A percentile compares a stretch with the other conserved stretches of the same genome.
Evolutionary conservation across 2,329 filamentous ascomycete species (phyloP).

Genomic region (Orbilia blumenaviensis): DNA sequence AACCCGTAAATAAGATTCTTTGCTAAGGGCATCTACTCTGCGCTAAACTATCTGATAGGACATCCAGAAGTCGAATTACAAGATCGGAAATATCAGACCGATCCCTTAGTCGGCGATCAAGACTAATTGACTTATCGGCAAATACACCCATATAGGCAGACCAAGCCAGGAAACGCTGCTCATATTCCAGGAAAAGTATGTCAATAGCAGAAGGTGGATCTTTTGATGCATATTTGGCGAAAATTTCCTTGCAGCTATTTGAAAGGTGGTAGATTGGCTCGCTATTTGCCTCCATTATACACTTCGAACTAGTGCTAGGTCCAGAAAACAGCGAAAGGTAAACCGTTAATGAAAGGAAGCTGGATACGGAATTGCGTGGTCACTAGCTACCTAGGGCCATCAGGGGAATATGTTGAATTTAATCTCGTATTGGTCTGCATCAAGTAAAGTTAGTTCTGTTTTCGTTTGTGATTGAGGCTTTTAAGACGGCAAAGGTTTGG

Average conservation of each 20-base stretch:
- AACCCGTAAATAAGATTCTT: no score
- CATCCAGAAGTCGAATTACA: neutral
- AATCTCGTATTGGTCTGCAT: no score
- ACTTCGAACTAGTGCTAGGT: no score
- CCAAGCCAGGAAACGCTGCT: neutral
- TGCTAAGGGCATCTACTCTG: neutral
- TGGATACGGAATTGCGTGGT: no score
- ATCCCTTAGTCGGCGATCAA: neutral
- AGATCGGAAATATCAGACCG: neutral
- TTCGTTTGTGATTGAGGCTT: no score
- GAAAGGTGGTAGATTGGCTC: neutral
- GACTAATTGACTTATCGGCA: neutral
- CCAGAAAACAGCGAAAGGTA: no score
- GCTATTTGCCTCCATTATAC: no score
- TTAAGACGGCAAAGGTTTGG: no score
- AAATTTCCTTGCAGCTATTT: neutral
- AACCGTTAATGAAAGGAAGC: no score
- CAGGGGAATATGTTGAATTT: no score
- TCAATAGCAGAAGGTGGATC: neutral
- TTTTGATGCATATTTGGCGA: neutral
- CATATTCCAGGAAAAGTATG: neutral
- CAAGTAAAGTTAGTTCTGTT: no score
- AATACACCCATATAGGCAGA: neutral
- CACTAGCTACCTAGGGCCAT: no score
- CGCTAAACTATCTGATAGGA: neutral